Evolutionary conservation across 176 grass and related monocot genomes (phyloP), one percentile per base, ranked within the genome.

Genomic region (Raddia guianensis): DNA sequence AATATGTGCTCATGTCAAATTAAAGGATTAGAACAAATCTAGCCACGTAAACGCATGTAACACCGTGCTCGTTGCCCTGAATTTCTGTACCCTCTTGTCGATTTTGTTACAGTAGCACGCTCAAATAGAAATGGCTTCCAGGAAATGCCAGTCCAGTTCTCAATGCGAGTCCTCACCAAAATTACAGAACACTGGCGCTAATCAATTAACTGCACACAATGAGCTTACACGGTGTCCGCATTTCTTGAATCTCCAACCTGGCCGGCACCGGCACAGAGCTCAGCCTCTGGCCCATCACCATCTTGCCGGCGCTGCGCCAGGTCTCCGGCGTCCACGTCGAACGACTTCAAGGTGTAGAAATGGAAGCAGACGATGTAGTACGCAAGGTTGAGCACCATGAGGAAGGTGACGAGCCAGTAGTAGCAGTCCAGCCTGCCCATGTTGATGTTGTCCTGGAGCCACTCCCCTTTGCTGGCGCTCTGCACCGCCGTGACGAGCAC

Each of bases 361-460:
- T 69, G 83, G 55, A 92, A 86, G 71, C 94, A 97, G 15, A 72
- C 47, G 64, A 94, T 47, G 68, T 90, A 97, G 76, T 94, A 97
- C 0, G 51, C 63, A 11, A 97, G 89, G 45, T 94, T 97, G 61
- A 97, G 53, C 33, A 88, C 70, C 85, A 94, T 72, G 69, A 94
- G 70, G 11, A 78, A 84, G 6, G 94, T 91, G 57, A 97, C 80
- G 70, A 97, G 82, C 89, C 94, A 97, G 82, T 97, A 97, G 80
- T 97, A 97, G 87, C 72, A 84, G 54, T 97, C 87, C 19, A 94
- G 82, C 77, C 88, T 93, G 11, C 89, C 91, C 75, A 53, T 68
- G 79, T 94, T 97, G 80, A 97, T 83, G 83, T 97, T 93, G 85
- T 97, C 91, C 83, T 91, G 91, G 20, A 94, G 94, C 91, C 94